phyloP scores from a whole-genome alignment of 345 rosid species.

The Geranium rotundifolium region DNA sequence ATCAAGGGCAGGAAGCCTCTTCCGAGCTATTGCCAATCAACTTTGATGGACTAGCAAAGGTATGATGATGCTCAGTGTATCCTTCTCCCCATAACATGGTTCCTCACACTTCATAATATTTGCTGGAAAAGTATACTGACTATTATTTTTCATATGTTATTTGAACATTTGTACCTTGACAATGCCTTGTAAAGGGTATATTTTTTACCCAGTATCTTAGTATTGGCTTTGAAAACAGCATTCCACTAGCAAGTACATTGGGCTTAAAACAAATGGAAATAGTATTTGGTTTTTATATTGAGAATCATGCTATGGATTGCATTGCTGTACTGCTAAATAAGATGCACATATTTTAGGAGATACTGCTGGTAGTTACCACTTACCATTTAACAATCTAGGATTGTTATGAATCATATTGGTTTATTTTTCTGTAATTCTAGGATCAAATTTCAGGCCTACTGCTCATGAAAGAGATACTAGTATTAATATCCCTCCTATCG shows the following conservation, averaged over 20 bases:
- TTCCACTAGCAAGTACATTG: neutral
- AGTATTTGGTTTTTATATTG: neutral
- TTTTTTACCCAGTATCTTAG: too few relatives aligned
- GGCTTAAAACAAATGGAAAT: neutral
- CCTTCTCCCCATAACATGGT: neutral
- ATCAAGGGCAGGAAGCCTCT: conserved; percentile 67
- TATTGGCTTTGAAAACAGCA: neutral
- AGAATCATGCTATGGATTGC: neutral
- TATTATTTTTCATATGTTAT: neutral
- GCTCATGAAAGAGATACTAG: neutral
- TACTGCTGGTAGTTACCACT: neutral
- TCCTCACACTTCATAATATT: neutral
- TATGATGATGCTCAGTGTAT: conserved; percentile 2
- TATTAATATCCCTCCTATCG: neutral
- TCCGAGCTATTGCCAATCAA: conserved; percentile 83
- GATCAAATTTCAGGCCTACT: neutral
- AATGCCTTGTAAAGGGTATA: neutral
- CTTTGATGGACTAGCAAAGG: conserved; percentile 80
- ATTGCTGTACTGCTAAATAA: neutral
- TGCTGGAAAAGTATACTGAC: neutral
- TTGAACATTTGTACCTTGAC: neutral
- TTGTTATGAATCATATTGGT: neutral
- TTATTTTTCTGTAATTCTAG: neutral
- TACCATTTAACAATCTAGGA: too few relatives aligned
- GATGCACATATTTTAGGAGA: neutral